Evolutionary conservation across 768 basidiomycete species (phyloP).

Genomic region (Sporobolomyces phaffii): DNA sequence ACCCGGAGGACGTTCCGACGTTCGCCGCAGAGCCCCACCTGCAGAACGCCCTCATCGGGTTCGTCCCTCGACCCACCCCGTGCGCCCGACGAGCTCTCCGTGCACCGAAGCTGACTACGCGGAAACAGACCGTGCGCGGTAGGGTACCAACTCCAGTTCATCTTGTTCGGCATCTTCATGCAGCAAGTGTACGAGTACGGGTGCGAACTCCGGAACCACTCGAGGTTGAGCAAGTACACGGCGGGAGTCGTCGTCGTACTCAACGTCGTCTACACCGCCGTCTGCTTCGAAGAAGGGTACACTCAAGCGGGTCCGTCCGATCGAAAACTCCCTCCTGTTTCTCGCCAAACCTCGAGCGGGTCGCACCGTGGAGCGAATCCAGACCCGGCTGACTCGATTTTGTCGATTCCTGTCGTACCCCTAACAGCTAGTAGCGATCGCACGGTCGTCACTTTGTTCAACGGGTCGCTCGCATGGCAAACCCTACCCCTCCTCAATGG

Average conservation of each 20-base stretch:
- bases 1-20: background rate
- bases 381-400: too few relatives aligned
- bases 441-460: background rate
- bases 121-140: background rate
- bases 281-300: constrained; percentile 14
- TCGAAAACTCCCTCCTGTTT: background rate
- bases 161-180: background rate
- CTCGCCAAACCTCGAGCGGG: background rate
- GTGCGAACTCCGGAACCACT: background rate
- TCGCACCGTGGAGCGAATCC: too few relatives aligned
- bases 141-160: constrained; percentile 2
- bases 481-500: constrained; percentile 1
- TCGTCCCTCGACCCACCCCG: background rate
- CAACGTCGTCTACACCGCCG: constrained; percentile 3
- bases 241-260: background rate
- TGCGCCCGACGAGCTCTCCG: background rate
- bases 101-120: background rate
- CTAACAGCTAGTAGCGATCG: background rate
- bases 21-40: background rate
- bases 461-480: background rate
- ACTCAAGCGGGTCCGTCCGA: background rate
- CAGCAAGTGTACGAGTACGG: background rate
- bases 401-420: too few relatives aligned
- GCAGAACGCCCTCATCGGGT: constrained; percentile 4
- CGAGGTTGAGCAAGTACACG: background rate